phyloP scores from a whole-genome alignment of 306 rosid genomes.

The Astragalus glycyphyllos region DNA sequence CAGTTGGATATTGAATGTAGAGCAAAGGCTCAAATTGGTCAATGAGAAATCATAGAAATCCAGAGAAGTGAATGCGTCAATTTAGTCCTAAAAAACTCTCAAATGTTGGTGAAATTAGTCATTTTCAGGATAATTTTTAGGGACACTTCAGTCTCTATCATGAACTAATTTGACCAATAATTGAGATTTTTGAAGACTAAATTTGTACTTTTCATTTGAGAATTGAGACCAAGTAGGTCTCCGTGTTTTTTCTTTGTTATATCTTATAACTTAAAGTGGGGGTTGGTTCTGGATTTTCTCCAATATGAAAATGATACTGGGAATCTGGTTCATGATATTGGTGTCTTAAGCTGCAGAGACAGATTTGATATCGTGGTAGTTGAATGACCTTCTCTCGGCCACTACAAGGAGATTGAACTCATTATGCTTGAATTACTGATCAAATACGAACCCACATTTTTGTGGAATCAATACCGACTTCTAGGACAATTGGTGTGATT shows the following conservation, averaged over 20 bases:
- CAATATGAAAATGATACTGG: slow-evolving; percentile 30
- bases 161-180: too few relatives aligned
- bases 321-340: slow-evolving; percentile 26
- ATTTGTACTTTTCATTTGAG: too few relatives aligned
- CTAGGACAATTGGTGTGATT: neutral
- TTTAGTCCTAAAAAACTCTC: too few relatives aligned
- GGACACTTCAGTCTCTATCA: too few relatives aligned
- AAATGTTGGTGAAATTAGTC: too few relatives aligned
- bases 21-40: too few relatives aligned
- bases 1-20: neutral
- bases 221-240: neutral
- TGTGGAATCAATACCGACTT: neutral
- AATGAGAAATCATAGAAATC: too few relatives aligned
- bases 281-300: slow-evolving; percentile 20
- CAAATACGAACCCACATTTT: neutral
- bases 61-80: too few relatives aligned
- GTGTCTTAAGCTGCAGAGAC: slow-evolving; percentile 31
- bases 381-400: slow-evolving; percentile 25
- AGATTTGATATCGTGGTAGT: slow-evolving; percentile 22
- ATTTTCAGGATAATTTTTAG: too few relatives aligned
- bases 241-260: too few relatives aligned
- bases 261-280: neutral
- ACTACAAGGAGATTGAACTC: neutral
- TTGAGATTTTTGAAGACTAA: too few relatives aligned
- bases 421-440: neutral